A percentile compares a stretch with the other conserved stretches of the same genome.
Conservation (phyloP, 2,329 filamentous ascomycete genomes). For the Didymella sp. region DNA sequence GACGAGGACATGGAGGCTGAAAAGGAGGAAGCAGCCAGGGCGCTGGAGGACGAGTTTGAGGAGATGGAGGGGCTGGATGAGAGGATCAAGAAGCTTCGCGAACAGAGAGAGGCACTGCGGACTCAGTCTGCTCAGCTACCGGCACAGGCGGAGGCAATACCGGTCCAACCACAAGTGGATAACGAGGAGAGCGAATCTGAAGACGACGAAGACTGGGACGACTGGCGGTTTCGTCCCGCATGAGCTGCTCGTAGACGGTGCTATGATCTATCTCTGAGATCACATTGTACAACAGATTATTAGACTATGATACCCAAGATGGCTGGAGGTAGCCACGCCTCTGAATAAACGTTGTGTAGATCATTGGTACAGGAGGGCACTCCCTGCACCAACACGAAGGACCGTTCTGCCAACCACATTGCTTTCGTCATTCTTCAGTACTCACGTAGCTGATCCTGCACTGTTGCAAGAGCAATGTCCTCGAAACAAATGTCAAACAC, state of each 20-base stretch:
- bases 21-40: slow-evolving; percentile 55
- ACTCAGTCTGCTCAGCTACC: slow-evolving; percentile 24
- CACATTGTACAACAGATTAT: slow-evolving; percentile 8
- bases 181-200: slow-evolving; percentile 49
- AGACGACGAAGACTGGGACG: slow-evolving; percentile 45
- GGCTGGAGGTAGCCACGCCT: slow-evolving; percentile 1
- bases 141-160: slow-evolving; percentile 14
- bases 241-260: slow-evolving; percentile 25
- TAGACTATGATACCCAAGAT: slow-evolving; percentile 18
- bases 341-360: slow-evolving; percentile 5
- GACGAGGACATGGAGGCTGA: slow-evolving; percentile 58
- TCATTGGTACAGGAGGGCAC: slow-evolving; percentile 6
- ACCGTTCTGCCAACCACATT: not conserved
- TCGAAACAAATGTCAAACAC: not conserved
- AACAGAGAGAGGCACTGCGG: slow-evolving; percentile 55
- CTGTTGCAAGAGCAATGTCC: slow-evolving; percentile 4
- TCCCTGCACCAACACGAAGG: slow-evolving; percentile 12
- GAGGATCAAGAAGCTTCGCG: slow-evolving; percentile 53
- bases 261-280: slow-evolving; percentile 2
- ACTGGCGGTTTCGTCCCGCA: slow-evolving; percentile 48
- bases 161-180: not conserved
- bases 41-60: slow-evolving; percentile 58
- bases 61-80: slow-evolving; percentile 59
- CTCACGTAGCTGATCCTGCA: not conserved
- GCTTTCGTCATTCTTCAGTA: not conserved